phyloP scores from a whole-genome alignment of 2,329 filamentous ascomycete genomes.

The Didymella sp. region DNA sequence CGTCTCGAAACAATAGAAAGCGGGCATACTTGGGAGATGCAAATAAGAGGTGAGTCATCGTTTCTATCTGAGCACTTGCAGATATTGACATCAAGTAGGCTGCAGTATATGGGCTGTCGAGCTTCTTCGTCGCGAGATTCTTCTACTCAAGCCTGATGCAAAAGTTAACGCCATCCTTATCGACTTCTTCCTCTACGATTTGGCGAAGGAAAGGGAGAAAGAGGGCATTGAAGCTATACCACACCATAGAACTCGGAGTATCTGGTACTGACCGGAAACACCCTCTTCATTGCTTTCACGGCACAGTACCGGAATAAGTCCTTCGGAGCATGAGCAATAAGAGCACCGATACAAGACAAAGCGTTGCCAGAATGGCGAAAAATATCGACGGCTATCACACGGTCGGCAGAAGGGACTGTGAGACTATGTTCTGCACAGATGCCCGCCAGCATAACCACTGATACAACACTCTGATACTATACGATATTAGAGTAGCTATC shows the following conservation, averaged over 20 bases:
- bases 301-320: neutral
- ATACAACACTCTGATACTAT: neutral
- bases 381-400: neutral
- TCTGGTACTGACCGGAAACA: conserved; percentile 74
- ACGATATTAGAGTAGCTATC: neutral
- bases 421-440: neutral
- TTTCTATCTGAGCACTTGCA: too few species aligned
- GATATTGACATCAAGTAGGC: conserved; percentile 55
- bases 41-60: conserved; percentile 76
- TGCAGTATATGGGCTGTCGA: conserved; percentile 98
- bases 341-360: too few species aligned
- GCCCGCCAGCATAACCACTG: neutral
- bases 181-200: conserved; percentile 96
- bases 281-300: neutral
- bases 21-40: conserved; percentile 81
- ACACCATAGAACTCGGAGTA: conserved; percentile 89
- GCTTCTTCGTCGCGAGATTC: conserved; percentile 81
- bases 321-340: neutral
- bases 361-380: too few species aligned
- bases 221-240: conserved; percentile 61
- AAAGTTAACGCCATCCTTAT: conserved; percentile 86
- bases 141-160: conserved; percentile 72
- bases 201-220: conserved; percentile 82
- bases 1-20: conserved; percentile 69
- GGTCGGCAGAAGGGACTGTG: neutral